Evolutionary conservation across 257 asterid genomes (phyloP).

Genomic region (Hygrophila difformis): DNA sequence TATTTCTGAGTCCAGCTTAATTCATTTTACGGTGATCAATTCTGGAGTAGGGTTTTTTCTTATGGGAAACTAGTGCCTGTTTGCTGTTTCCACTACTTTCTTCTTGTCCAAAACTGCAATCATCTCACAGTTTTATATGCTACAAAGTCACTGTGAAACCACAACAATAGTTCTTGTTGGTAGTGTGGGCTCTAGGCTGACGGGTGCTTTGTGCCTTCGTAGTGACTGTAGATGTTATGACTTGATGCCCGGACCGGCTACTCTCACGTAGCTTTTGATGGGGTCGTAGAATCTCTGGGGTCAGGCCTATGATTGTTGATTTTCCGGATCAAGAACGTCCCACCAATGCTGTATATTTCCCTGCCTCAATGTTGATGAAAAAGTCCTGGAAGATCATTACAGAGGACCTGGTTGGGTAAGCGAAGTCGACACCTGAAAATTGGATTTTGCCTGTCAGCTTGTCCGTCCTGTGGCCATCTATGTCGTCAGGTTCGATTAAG

Average conservation of each 20-base stretch:
- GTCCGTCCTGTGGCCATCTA: too few relatives aligned
- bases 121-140: slow-evolving; percentile 14
- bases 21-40: too few relatives aligned
- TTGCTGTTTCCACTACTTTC: too few relatives aligned
- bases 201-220: slow-evolving; percentile 54
- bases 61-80: too few relatives aligned
- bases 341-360: slow-evolving; percentile 70
- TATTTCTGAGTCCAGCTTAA: too few relatives aligned
- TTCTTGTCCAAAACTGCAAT: too few relatives aligned
- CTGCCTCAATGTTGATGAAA: slow-evolving; percentile 59
- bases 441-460: too few relatives aligned
- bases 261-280: slow-evolving; percentile 38
- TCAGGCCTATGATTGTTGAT: slow-evolving; percentile 59
- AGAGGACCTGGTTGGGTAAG: too few relatives aligned
- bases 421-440: too few relatives aligned
- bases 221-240: slow-evolving; percentile 47
- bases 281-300: slow-evolving; percentile 83
- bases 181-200: slow-evolving; percentile 70
- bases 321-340: slow-evolving; percentile 93
- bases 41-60: too few relatives aligned
- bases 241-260: slow-evolving; percentile 61
- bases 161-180: too few relatives aligned
- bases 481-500: too few relatives aligned
- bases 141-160: slow-evolving; percentile 16
- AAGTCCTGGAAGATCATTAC: not conserved